Base-by-base conservation (phyloP, 2,329 filamentous ascomycete genomes). In the Onygenales sp. region DNA sequence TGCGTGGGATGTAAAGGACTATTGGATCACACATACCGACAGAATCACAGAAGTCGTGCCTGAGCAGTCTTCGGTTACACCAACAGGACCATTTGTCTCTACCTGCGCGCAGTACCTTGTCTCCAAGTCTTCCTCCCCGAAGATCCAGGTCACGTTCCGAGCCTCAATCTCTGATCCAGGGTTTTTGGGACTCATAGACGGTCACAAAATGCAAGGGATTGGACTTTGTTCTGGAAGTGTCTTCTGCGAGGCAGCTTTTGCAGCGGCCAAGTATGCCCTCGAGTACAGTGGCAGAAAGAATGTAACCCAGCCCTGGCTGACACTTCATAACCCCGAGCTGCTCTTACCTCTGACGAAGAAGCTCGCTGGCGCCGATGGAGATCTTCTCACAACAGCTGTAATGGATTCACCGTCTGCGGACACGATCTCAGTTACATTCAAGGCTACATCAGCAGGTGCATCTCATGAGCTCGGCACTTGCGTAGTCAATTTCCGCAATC, bases 1-100 rank as follows among this genome's bases (percentile, higher is more conserved):
- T 64, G 76, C 76, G 0, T 89, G 84, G 64, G 83, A 88, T 63
- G 73, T 80, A 57, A 87, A 88, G 74, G 82, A 80, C 59, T 87
- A 88, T 67, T 87, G 84, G 84, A 76, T 86, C 13, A 81, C 82
- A 3, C 37, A 40, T 14, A 40, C 37, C 14, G 37, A 40, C 37
- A 40, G 14, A 14, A 14, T 11, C 37, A 40, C 11, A 3, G 14
- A 11, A 31, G 10, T 45, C 10, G 21, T 32, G 17, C 10, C 45
- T 48, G 45, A 27, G 13, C 6, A 48, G 9, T 8, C 17, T 11
- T 11, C 43, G 10, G 13, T n/a, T n/a, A 27, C 43, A n/a, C 2
- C 43, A 45, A 13, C 52, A 42, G 39, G 47, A 42, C 34, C 51
- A 37, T 51, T n/a, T 34, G 11, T 45, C 34, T 11, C 43, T 40